Conservation (phyloP, 768 basidiomycete species). For the Infundibulicybe gibba region DNA sequence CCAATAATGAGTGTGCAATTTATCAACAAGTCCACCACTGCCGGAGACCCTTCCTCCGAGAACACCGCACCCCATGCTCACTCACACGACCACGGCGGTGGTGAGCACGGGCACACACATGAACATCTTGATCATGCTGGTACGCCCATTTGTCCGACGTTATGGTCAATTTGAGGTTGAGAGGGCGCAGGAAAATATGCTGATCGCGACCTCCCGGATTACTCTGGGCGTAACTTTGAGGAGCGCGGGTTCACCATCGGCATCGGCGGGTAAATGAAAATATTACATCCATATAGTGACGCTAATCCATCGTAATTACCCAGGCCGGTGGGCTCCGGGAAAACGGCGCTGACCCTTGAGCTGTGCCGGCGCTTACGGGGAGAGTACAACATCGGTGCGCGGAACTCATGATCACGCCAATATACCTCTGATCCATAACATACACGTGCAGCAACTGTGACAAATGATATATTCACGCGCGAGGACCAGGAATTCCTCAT, state of each 20-base stretch:
- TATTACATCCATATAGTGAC: neutral
- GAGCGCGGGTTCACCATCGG: slow-evolving; percentile 96
- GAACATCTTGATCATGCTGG: slow-evolving; percentile 91
- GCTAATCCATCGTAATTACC: slow-evolving; percentile 5
- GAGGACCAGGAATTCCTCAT: slow-evolving; percentile 99
- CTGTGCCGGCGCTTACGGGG: slow-evolving; percentile 79
- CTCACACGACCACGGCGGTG: slow-evolving; percentile 54
- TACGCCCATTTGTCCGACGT: slow-evolving; percentile 20
- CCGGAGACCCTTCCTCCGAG: slow-evolving; percentile 14
- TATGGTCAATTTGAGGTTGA: neutral
- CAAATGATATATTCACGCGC: slow-evolving; percentile 99
- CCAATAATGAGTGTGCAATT: slow-evolving; percentile 72
- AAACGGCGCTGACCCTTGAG: slow-evolving; percentile 91
- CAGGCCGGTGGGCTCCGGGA: slow-evolving; percentile 97
- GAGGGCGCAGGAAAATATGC: slow-evolving; percentile 74
- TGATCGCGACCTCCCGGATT: slow-evolving; percentile 92
- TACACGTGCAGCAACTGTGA: slow-evolving; percentile 71
- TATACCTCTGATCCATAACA: slow-evolving; percentile 2
- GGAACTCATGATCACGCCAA: too few relatives aligned
- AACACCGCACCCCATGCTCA: slow-evolving; percentile 20
- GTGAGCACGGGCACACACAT: slow-evolving; percentile 94
- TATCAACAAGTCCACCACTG: slow-evolving; percentile 58
- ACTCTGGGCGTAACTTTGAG: slow-evolving; percentile 75
- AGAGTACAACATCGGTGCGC: slow-evolving; percentile 87
- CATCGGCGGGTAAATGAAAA: slow-evolving; percentile 81